A percentile compares a stretch with the other conserved stretches of the same genome.
Evolutionary conservation across 192 early-diverging fungal genomes (phyloP).

Genomic region (Coemansia sp.): DNA sequence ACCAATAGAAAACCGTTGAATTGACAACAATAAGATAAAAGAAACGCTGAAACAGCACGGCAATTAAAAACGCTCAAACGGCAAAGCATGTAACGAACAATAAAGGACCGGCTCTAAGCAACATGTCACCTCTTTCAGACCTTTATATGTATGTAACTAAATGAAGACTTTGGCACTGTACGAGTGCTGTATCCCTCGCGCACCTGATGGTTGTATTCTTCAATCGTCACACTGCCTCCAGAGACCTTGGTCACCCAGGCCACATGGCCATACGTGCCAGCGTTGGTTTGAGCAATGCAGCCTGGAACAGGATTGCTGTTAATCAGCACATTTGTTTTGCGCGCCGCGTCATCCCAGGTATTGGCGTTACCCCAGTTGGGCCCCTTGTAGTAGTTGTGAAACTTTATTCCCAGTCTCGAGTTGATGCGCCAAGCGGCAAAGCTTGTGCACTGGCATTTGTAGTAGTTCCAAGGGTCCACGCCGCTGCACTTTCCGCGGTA

Average conservation of each 20-base stretch:
- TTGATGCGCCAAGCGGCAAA: slow-evolving; percentile 49
- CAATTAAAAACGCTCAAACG: too few species aligned
- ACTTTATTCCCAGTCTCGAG: slow-evolving; percentile 18
- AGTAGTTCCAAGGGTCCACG: slow-evolving; percentile 31
- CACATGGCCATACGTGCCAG: slow-evolving; percentile 4
- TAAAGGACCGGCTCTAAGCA: too few species aligned
- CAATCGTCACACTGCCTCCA: slow-evolving; percentile 7
- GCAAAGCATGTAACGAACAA: too few species aligned
- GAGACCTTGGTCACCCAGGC: slow-evolving; percentile 19
- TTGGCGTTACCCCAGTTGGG: slow-evolving; percentile 23
- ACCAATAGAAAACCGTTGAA: too few species aligned
- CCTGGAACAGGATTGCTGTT: slow-evolving; percentile 22
- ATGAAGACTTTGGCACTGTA: too few species aligned
- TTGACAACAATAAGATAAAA: too few species aligned
- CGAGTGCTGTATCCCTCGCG: background rate
- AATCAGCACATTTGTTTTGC: slow-evolving; percentile 12
- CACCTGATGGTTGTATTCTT: slow-evolving; percentile 17
- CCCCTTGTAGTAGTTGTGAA: slow-evolving; percentile 11
- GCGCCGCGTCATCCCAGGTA: slow-evolving; percentile 8
- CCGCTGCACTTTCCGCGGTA: slow-evolving; percentile 9
- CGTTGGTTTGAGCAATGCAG: slow-evolving; percentile 6
- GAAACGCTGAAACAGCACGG: too few species aligned
- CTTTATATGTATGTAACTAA: too few species aligned
- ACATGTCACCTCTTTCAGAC: too few species aligned
- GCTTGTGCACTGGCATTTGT: slow-evolving; percentile 44